Base-by-base conservation (phyloP, 1,284 basidiomycete genomes). In the Ganoderma boninense region DNA sequence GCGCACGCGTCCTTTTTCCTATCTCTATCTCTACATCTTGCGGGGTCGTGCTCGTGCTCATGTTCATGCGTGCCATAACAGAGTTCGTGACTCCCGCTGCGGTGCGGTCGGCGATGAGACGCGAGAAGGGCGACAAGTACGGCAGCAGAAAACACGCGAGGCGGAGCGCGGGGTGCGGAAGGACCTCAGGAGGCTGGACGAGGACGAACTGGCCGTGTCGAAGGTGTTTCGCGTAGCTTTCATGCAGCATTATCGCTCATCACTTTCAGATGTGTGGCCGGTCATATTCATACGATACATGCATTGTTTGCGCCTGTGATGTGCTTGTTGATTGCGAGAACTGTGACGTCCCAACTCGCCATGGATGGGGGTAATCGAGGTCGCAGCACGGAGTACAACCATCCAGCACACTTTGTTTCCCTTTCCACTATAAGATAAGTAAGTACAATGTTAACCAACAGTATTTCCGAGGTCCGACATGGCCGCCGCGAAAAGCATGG, bases 41-140 rank as follows among this genome's bases (percentile, higher is more conserved):
- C n/a, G n/a, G n/a, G n/a, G n/a, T n/a, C n/a, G n/a, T n/a, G n/a
- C n/a, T n/a, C n/a, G n/a, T n/a, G n/a, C n/a, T n/a, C n/a, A n/a
- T n/a, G n/a, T n/a, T n/a, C n/a, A n/a, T n/a, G n/a, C n/a, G n/a
- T n/a, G n/a, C 18, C 44, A 18, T 75, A 13, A 43, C 79, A 95
- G 97, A 97, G 86, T 98, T 97, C 79, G 86, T 98, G 62, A 94
- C 95, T 8, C 97, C 97, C 10, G 89, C 95, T 18, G 92, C 94
- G 5, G 88, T 95, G 29, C 91, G 97, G 35, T 93, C 93, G 32
- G 86, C 90, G 11, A 79, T 90, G 66, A 91, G 91, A 79, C 87
- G 90, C 73, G 90, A 89, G 75, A 90, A 93, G 80, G 96, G 95
- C 4, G 85, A 89, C 69, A 95, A 90, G 81, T 98, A 98, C 81